phyloP scores from a whole-genome alignment of 148 eudicot species.

The Rhododendron ovatum region DNA sequence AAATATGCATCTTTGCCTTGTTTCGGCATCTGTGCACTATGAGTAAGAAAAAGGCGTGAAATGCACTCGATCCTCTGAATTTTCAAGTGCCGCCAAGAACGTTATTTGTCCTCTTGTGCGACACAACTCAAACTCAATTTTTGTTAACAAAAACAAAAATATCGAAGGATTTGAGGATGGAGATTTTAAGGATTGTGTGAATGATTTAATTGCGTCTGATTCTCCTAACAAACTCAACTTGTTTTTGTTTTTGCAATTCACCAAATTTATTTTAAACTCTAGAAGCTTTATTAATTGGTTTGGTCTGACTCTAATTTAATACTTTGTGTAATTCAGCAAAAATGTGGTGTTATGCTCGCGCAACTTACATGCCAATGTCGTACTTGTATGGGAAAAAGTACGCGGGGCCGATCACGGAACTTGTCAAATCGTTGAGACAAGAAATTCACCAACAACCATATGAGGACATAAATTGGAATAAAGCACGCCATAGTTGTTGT shows the following conservation, averaged over 20 bases:
- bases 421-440: neutral
- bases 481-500: slow-evolving; percentile 12
- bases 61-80: no score
- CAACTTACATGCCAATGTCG: slow-evolving; percentile 16
- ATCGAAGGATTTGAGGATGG: no score
- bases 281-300: neutral
- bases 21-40: neutral
- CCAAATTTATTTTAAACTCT: neutral
- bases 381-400: slow-evolving; percentile 15
- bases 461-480: slow-evolving; percentile 11
- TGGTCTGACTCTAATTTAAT: neutral
- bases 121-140: no score
- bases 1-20: neutral
- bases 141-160: no score
- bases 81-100: no score
- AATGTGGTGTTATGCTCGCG: slow-evolving; percentile 20
- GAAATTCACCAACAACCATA: slow-evolving; percentile 9
- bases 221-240: neutral
- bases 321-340: slow-evolving; percentile 5
- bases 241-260: neutral
- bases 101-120: no score
- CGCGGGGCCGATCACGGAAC: slow-evolving; percentile 6
- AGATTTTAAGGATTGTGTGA: no score
- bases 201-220: no score
- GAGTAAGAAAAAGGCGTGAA: no score